A percentile compares a stretch with the other conserved stretches of the same genome.
phyloP scores from a whole-genome alignment of 2,329 filamentous ascomycete species.

The Fusarium pseudocircinatum region DNA sequence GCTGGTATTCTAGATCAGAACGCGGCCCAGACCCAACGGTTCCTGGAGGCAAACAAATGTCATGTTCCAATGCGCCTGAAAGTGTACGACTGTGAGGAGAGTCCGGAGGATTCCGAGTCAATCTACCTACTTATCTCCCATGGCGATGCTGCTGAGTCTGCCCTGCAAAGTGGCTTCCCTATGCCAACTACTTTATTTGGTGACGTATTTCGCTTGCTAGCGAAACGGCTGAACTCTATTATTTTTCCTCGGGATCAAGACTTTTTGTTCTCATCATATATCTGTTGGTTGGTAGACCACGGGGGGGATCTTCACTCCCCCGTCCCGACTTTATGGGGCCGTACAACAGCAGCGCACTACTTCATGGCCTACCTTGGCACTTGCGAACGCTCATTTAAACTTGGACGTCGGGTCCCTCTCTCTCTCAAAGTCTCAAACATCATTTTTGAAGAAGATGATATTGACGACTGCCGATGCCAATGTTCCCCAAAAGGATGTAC shows the following conservation, averaged over 20 bases:
- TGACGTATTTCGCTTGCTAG: fast-evolving
- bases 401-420: fast-evolving
- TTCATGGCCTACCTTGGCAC: neutral
- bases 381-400: fast-evolving
- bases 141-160: fast-evolving
- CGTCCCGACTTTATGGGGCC: neutral
- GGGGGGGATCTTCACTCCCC: fast-evolving
- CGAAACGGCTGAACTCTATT: fast-evolving
- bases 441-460: neutral
- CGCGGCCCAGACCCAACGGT: fast-evolving
- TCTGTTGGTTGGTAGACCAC: neutral
- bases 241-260: fast-evolving
- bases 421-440: fast-evolving
- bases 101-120: fast-evolving
- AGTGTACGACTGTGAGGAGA: fast-evolving
- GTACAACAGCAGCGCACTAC: neutral
- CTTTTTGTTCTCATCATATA: neutral
- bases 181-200: neutral
- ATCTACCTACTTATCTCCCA: fast-evolving
- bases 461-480: neutral
- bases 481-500: neutral
- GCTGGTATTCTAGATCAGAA: fast-evolving
- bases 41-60: fast-evolving
- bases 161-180: neutral
- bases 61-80: fast-evolving